phyloP scores from a whole-genome alignment of 2,329 filamentous ascomycete genomes.

The Corniculantispora saksenae region DNA sequence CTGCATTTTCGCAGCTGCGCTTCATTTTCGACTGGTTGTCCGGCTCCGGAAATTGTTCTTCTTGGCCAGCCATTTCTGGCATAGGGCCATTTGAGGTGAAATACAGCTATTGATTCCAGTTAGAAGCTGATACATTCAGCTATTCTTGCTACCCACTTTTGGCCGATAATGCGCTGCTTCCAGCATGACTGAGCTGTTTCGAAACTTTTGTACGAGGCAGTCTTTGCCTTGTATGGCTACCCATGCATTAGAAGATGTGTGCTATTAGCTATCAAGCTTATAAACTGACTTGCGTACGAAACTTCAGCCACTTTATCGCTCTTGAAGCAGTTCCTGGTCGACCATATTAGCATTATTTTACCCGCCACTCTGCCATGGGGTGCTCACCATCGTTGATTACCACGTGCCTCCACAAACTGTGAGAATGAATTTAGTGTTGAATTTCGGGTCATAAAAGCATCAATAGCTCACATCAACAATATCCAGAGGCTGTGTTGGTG shows the following conservation, averaged over 20 bases:
- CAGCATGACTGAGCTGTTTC: conserved; percentile 94
- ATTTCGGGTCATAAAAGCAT: background rate
- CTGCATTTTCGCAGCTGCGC: conserved; percentile 82
- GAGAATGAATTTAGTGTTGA: conserved; percentile 1
- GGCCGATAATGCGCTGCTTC: conserved; percentile 81
- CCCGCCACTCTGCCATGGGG: background rate
- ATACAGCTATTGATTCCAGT: conserved; percentile 44
- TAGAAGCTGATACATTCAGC: background rate
- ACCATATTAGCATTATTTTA: background rate
- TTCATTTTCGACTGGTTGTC: conserved; percentile 89
- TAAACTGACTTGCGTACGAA: conserved; percentile 83
- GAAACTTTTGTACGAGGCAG: conserved; percentile 89
- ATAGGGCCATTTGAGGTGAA: conserved; percentile 50
- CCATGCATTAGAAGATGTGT: conserved; percentile 28
- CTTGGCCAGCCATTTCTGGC: conserved; percentile 62
- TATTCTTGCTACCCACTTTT: conserved; percentile 57
- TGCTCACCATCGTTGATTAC: conserved; percentile 68
- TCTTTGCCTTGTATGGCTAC: conserved; percentile 88
- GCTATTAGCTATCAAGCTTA: accelerated
- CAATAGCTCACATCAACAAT: conserved; percentile 64
- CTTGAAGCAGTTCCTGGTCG: conserved; percentile 72
- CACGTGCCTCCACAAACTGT: conserved; percentile 71
- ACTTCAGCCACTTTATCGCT: conserved; percentile 85
- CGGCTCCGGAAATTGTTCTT: conserved; percentile 74
- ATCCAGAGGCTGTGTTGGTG: conserved; percentile 59